These are phyloP conservation scores for Diaporthe humulicola DNA, from an alignment of 2,329 filamentous ascomycete genomes.

Conservation along the genomic window DNA sequence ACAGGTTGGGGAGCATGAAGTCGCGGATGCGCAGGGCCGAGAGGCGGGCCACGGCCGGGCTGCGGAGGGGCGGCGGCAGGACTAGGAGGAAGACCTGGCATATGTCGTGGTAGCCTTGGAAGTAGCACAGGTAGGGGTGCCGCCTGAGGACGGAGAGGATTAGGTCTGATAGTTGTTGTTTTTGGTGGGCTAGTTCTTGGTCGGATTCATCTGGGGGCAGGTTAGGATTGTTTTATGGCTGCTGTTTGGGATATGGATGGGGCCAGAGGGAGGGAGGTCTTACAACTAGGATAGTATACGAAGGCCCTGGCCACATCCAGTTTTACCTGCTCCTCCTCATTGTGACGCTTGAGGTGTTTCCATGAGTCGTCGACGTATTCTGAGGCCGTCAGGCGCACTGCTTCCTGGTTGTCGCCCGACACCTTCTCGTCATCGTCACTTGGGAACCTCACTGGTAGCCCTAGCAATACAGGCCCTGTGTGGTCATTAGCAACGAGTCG, in stretches of 20 bases:
- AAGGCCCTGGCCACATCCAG: constrained; percentile 97
- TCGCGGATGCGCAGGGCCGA: constrained; percentile 93
- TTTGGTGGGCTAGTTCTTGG: constrained; percentile 77
- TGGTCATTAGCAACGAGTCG: neutral
- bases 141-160: constrained; percentile 85
- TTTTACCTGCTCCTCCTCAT: constrained; percentile 90
- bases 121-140: constrained; percentile 90
- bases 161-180: constrained; percentile 81
- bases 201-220: constrained; percentile 72
- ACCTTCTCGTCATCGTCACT: constrained; percentile 40
- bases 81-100: constrained; percentile 95
- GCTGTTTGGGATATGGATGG: neutral
- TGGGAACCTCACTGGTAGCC: constrained; percentile 48
- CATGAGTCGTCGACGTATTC: constrained; percentile 55
- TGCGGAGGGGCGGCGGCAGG: constrained; percentile 73
- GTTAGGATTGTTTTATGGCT: neutral
- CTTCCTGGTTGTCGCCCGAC: constrained; percentile 41
- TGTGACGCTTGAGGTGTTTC: constrained; percentile 78
- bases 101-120: constrained; percentile 99
- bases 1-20: constrained; percentile 94
- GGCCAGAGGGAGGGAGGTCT: constrained; percentile 14
- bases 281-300: constrained; percentile 92
- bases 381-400: constrained; percentile 29
- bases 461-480: constrained; percentile 74
- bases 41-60: constrained; percentile 79